Evolutionary conservation across 1,284 basidiomycete species (phyloP), one percentile per base, ranked within the genome.

Genomic region (Pascua guehoae): DNA sequence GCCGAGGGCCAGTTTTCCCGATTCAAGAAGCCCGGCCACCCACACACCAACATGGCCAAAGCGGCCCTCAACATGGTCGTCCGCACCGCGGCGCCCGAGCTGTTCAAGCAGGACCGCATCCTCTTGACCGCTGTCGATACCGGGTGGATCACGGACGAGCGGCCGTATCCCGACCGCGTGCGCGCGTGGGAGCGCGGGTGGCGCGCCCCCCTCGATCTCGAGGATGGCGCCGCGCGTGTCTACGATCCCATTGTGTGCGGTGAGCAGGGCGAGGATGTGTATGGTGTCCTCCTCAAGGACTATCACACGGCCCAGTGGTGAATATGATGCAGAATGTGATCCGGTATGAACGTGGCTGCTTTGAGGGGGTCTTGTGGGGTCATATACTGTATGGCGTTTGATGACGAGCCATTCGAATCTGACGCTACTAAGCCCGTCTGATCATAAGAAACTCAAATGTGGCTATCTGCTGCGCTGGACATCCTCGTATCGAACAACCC

Each of bases 71-170:
- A 50, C 40, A 49, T 49, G 48, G 14, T 50, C 41, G 42, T 41
- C 1, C 49, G 41, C 8, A 50, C 49, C 2, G 49, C 40, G 2
- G 49, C 16, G 8, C 4, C 11, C 40, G 41, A 50, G 15, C 40
- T 50, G 5, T 32, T 32, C 7, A 24, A 15, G 1, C 9, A 4
- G 7, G 24, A 24, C 18, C 24, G 49, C 41, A 18, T 42, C 11
- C 41, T 32, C 41, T 24, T 50, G 12, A 50, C 40, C 14, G 24
- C 48, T 8, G 48, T 49, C 11, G 41, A 50, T 16, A 42, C 49
- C 1, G 41, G 49, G 1, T 50, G 49, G 49, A 41, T 42, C 24
- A 50, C 49, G 7, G 49, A 50, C 49, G 49, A 50, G 41, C 49
- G 49, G 24, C 49, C 49, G 18, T 32, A 32, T 7, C 7, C 24